These are phyloP conservation scores for Talinum fruticosum DNA, from an alignment of 148 eudicot species.

Conservation along the genomic window DNA sequence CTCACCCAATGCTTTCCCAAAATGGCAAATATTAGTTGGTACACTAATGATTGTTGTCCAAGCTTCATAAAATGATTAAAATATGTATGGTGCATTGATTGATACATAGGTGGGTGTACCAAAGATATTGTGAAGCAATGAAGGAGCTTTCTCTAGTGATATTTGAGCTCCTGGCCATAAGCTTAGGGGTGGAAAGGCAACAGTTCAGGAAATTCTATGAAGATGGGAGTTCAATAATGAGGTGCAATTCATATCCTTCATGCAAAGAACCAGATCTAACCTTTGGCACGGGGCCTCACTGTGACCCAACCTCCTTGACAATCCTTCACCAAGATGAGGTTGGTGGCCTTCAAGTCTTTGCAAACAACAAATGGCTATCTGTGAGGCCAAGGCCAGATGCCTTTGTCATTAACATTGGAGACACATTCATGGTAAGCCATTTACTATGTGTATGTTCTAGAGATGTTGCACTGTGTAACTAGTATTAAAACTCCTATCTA, in stretches of 20 bases:
- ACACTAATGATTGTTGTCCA: background rate
- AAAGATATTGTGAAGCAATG: constrained; percentile 48
- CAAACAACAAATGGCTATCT: constrained; percentile 39
- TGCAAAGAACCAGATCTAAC: constrained; percentile 37
- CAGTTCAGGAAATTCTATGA: constrained; percentile 30
- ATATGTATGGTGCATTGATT: too few relatives aligned
- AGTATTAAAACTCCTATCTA: background rate
- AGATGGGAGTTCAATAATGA: constrained; percentile 39
- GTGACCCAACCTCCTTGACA: constrained; percentile 47
- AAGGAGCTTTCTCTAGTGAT: constrained; percentile 34
- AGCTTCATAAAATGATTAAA: too few relatives aligned
- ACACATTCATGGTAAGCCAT: constrained; percentile 44
- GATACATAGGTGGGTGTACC: constrained; percentile 32
- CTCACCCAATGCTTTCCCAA: background rate
- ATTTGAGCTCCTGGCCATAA: constrained; percentile 39
- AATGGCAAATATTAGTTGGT: background rate
- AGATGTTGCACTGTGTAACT: background rate
- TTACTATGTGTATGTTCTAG: background rate
- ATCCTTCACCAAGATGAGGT: constrained; percentile 51
- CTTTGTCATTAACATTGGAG: constrained; percentile 46
- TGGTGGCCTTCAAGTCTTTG: constrained; percentile 44
- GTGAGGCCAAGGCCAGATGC: constrained; percentile 35
- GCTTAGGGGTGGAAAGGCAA: constrained; percentile 37
- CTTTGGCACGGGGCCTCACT: constrained; percentile 51
- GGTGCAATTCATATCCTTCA: constrained; percentile 43